Evolutionary conservation across 352 stramenopile genomes (phyloP), one percentile per base, ranked within the genome.

Genomic region (Elongisporangium anandrum): DNA sequence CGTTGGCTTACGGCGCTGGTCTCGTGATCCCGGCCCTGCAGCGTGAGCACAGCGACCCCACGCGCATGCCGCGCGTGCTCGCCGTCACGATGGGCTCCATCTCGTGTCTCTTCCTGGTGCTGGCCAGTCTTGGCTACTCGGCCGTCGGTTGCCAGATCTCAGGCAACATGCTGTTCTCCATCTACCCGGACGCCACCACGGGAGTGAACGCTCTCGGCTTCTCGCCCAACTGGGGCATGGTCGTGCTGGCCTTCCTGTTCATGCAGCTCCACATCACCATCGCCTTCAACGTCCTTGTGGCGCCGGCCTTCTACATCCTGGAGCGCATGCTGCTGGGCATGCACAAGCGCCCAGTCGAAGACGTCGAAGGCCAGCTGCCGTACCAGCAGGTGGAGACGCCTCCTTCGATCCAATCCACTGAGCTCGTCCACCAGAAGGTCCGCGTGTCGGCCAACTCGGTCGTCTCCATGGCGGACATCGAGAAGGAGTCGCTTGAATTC

Each of bases 211-310:
- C 70, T 4, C 60, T 87, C 10, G 62, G 81, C 55, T 63, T 87
- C 53, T 57, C 72, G 19, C 65, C 78, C 2, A 70, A 76, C 57
- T 67, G 75, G 21, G 78, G 75, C 61, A 66, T 65, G 57, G 73
- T 85, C 56, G 73, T 84, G 55, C 59, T 84, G 13, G 78, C 71
- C 9, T 87, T 77, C 54, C 63, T 79, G 60, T 85, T 80, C 68
- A 87, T 87, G 77, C 77, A 85, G 61, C 52, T 87, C 52, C 77
- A 87, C 61, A 79, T 87, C 60, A 80, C 73, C 50, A 85, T 87
- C 57, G 77, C 75, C 3, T 76, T 85, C 60, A 77, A 72, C 20
- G 72, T 85, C 21, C 84, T 87, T 57, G 50, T 87, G 47, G 79
- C 81, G 56, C 77, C 77, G 7, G 75, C 81, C 55, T 57, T 87